phyloP scores from a whole-genome alignment of 2,329 filamentous ascomycete genomes.

The Laburnicola sp. region DNA sequence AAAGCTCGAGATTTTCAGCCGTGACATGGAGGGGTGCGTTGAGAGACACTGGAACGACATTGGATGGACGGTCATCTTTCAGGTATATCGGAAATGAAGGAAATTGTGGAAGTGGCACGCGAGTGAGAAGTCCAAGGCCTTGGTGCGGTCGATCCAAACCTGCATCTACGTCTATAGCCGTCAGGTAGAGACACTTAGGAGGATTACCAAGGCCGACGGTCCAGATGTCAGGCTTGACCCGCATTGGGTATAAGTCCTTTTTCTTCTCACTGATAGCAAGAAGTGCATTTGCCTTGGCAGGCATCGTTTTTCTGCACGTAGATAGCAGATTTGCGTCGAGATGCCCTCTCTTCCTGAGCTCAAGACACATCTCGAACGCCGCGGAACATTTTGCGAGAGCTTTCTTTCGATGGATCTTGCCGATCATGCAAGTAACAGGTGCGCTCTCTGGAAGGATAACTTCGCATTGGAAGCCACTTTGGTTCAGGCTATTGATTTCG shows the following conservation, averaged over 20 bases:
- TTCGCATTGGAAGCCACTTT: conserved; percentile 61
- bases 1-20: conserved; percentile 51
- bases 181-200: conserved; percentile 63
- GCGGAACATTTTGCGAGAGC: conserved; percentile 82
- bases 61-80: conserved; percentile 63
- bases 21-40: conserved; percentile 50
- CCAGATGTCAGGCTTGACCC: conserved; percentile 79
- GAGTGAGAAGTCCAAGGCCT: conserved; percentile 72
- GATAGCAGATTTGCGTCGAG: conserved; percentile 77
- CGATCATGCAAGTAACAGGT: conserved; percentile 68
- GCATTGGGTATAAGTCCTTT: conserved; percentile 73
- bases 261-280: conserved; percentile 81
- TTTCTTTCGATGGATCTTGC: conserved; percentile 69
- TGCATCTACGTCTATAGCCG: conserved; percentile 63
- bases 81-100: conserved; percentile 74
- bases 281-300: conserved; percentile 82
- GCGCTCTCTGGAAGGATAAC: conserved; percentile 76
- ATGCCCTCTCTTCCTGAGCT: conserved; percentile 66
- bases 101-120: conserved; percentile 64
- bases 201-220: conserved; percentile 46
- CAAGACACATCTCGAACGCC: conserved; percentile 78
- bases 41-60: conserved; percentile 57
- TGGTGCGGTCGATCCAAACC: conserved; percentile 62
- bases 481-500: conserved; percentile 11
- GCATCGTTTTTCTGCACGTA: conserved; percentile 69